These are phyloP conservation scores for Starmerella gropengiesseri DNA, from an alignment of 805 yeast species.

Conservation along the genomic window DNA sequence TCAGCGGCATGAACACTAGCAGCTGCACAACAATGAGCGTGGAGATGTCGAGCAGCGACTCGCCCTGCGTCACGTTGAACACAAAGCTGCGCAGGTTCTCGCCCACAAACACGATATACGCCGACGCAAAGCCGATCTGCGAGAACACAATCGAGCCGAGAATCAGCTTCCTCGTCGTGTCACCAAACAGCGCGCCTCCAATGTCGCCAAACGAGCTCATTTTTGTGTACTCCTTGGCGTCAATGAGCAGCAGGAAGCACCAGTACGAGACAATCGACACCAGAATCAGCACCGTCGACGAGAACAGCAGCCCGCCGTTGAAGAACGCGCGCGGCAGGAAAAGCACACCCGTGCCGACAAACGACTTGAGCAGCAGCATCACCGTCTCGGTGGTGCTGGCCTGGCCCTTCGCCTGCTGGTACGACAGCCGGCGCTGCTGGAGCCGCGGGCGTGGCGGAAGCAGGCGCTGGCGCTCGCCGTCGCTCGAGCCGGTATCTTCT, in stretches of 20 bases:
- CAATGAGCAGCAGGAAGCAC: slow-evolving; percentile 69
- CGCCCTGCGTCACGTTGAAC: slow-evolving; percentile 31
- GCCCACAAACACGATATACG: slow-evolving; percentile 83
- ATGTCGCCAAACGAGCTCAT: slow-evolving; percentile 79
- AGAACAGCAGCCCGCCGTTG: slow-evolving; percentile 82
- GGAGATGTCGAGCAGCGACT: slow-evolving; percentile 32
- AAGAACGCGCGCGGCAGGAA: slow-evolving; percentile 83
- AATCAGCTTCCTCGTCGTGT: slow-evolving; percentile 51
- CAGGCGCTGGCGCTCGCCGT: slow-evolving; percentile 24
- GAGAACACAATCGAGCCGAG: slow-evolving; percentile 73
- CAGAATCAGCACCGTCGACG: slow-evolving; percentile 47
- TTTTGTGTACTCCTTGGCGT: slow-evolving; percentile 43
- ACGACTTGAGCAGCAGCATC: slow-evolving; percentile 66
- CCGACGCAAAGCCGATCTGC: slow-evolving; percentile 89
- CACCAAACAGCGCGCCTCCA: slow-evolving; percentile 67
- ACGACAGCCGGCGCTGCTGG: slow-evolving; percentile 10
- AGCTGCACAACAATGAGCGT: slow-evolving; percentile 58
- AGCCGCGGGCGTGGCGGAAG: slow-evolving; percentile 23
- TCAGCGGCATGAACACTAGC: slow-evolving; percentile 64
- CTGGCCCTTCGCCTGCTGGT: slow-evolving; percentile 34
- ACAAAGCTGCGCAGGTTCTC: slow-evolving; percentile 67
- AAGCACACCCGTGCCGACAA: slow-evolving; percentile 89
- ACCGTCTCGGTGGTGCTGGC: slow-evolving; percentile 65
- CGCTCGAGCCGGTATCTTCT: slow-evolving; percentile 28
- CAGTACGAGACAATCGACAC: slow-evolving; percentile 73